These are phyloP conservation scores for Globisporangium rhizosaccharum DNA, from an alignment of 352 stramenopile species.

Conservation along the genomic window DNA sequence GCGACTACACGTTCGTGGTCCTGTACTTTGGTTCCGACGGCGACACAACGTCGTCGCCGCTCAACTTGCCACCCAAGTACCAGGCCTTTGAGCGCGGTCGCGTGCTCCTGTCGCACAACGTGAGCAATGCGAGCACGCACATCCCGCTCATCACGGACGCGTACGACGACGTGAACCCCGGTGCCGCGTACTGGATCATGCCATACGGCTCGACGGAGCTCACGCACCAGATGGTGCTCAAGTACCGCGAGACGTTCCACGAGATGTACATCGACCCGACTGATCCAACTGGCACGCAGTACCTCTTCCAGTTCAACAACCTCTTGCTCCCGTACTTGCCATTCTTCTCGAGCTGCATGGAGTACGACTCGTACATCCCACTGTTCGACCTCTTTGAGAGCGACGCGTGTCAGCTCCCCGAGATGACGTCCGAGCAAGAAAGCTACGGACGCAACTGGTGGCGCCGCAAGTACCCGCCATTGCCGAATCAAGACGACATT, in stretches of 20 bases:
- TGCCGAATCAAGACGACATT: slow-evolving; percentile 95
- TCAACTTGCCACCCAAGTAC: slow-evolving; percentile 95
- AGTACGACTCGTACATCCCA: slow-evolving; percentile 95
- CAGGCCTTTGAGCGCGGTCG: slow-evolving; percentile 89
- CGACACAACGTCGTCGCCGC: slow-evolving; percentile 67
- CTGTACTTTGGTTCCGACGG: slow-evolving; percentile 66
- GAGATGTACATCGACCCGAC: slow-evolving; percentile 72
- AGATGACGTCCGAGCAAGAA: slow-evolving; percentile 61
- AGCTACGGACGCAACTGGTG: slow-evolving; percentile 65
- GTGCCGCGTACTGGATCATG: slow-evolving; percentile 64
- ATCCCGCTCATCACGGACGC: slow-evolving; percentile 79
- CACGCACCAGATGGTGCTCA: slow-evolving; percentile 86
- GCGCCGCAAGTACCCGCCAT: slow-evolving; percentile 62
- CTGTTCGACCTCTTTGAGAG: slow-evolving; percentile 92
- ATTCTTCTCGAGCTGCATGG: slow-evolving; percentile 95
- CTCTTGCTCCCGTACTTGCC: slow-evolving; percentile 93
- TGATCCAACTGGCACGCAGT: slow-evolving; percentile 35
- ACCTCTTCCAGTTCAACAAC: slow-evolving; percentile 73
- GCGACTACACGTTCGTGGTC: slow-evolving; percentile 91
- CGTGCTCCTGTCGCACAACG: slow-evolving; percentile 92
- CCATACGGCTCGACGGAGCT: slow-evolving; percentile 58
- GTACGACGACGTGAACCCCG: slow-evolving; percentile 45
- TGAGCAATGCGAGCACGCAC: slow-evolving; percentile 50
- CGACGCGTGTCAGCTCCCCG: slow-evolving; percentile 87
- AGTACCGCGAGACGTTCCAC: slow-evolving; percentile 96